phyloP scores from a whole-genome alignment of 2,329 filamentous ascomycete species.

The Parastagonospora nodorum region DNA sequence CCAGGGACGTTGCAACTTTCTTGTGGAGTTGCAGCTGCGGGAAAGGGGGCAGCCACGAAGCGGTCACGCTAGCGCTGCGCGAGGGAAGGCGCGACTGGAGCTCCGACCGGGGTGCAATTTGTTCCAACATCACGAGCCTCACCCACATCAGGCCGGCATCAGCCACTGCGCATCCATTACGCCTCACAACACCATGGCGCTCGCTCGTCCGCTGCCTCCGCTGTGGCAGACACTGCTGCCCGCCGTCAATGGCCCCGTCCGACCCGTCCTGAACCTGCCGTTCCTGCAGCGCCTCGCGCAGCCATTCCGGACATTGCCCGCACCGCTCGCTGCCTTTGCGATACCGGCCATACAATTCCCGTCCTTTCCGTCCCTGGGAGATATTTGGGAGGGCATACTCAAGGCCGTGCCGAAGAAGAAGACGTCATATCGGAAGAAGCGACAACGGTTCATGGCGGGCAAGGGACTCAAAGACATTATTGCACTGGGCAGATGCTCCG shows the following conservation, averaged over 20 bases:
- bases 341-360: constrained; percentile 58
- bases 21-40: constrained; percentile 42
- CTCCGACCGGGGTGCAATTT: constrained; percentile 33
- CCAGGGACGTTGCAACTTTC: constrained; percentile 44
- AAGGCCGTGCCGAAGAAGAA: constrained; percentile 98
- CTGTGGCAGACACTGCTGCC: constrained; percentile 61
- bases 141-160: constrained; percentile 8
- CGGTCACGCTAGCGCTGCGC: constrained; percentile 36
- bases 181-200: constrained; percentile 33
- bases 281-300: constrained; percentile 51
- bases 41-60: constrained; percentile 49
- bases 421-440: constrained; percentile 94
- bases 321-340: constrained; percentile 58
- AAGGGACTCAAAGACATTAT: constrained; percentile 93
- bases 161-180: constrained; percentile 6
- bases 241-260: constrained; percentile 48
- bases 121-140: constrained; percentile 34
- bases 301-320: constrained; percentile 63
- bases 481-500: constrained; percentile 83
- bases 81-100: constrained; percentile 32
- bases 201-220: constrained; percentile 49
- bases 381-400: constrained; percentile 91
- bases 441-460: constrained; percentile 90
- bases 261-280: constrained; percentile 47
- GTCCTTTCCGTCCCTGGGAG: constrained; percentile 60